Conservation (phyloP, 192 early-diverging fungal genomes). For the Coemansia sp. region DNA sequence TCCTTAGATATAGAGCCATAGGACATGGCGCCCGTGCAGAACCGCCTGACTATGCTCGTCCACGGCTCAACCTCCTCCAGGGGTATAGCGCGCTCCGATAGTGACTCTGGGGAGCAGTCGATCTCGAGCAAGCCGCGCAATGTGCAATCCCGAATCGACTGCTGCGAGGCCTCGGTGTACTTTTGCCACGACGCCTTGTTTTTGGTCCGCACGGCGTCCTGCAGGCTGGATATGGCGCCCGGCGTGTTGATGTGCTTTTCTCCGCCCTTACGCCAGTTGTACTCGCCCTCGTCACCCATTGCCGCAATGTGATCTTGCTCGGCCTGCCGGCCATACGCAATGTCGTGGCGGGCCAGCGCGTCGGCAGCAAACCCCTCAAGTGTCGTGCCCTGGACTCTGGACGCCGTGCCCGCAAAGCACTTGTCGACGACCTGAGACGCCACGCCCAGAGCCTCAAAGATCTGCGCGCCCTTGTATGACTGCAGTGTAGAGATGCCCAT, state of each 20-base stretch:
- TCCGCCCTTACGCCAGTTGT: slow-evolving; percentile 94
- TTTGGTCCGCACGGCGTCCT: slow-evolving; percentile 92
- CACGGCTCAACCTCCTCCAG: slow-evolving; percentile 97
- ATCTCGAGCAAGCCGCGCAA: slow-evolving; percentile 94
- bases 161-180: slow-evolving; percentile 76
- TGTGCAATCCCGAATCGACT: slow-evolving; percentile 86
- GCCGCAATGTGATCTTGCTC: slow-evolving; percentile 63
- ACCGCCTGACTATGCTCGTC: slow-evolving; percentile 93
- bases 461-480: slow-evolving; percentile 98
- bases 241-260: slow-evolving; percentile 92
- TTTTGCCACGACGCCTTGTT: slow-evolving; percentile 83
- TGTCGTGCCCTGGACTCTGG: slow-evolving; percentile 87
- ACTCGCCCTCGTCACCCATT: slow-evolving; percentile 93
- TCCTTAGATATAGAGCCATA: slow-evolving; percentile 97
- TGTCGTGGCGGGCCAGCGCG: slow-evolving; percentile 80
- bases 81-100: slow-evolving; percentile 62
- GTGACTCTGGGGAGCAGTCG: slow-evolving; percentile 47
- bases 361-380: slow-evolving; percentile 80
- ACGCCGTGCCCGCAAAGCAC: slow-evolving; percentile 95
- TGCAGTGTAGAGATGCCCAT: slow-evolving; percentile 99
- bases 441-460: slow-evolving; percentile 95
- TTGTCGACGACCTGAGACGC: slow-evolving; percentile 80
- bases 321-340: slow-evolving; percentile 65
- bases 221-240: slow-evolving; percentile 78
- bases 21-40: slow-evolving; percentile 98